Conservation (phyloP, 805 yeast genomes). For the Isabelozyma gotoi region DNA sequence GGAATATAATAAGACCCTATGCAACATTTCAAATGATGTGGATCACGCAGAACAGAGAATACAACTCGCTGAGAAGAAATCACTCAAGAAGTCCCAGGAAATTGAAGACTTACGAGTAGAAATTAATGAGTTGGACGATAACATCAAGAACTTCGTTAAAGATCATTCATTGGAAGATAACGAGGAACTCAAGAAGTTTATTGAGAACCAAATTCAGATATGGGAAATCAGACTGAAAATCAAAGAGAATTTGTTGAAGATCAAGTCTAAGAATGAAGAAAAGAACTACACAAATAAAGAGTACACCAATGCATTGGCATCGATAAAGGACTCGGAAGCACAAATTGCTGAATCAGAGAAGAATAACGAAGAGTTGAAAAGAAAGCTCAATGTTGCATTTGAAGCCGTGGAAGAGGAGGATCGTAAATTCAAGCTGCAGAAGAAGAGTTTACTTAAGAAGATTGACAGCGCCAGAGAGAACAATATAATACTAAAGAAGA, state of each 20-base stretch:
- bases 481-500: slow-evolving; percentile 22
- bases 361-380: slow-evolving; percentile 14
- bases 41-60: slow-evolving; percentile 38
- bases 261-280: slow-evolving; percentile 55
- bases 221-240: slow-evolving; percentile 48
- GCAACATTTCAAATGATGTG: slow-evolving; percentile 47
- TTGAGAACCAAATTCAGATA: slow-evolving; percentile 40
- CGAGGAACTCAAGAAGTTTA: slow-evolving; percentile 16
- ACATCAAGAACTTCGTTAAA: slow-evolving; percentile 22
- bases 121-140: slow-evolving; percentile 25
- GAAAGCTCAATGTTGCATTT: slow-evolving; percentile 16
- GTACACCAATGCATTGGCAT: slow-evolving; percentile 49
- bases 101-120: slow-evolving; percentile 19
- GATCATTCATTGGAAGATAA: slow-evolving; percentile 18
- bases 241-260: slow-evolving; percentile 39
- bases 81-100: slow-evolving; percentile 30
- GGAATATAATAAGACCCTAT: slow-evolving; percentile 43
- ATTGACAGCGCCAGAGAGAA: slow-evolving; percentile 22
- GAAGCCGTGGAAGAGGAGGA: slow-evolving; percentile 20
- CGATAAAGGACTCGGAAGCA: slow-evolving; percentile 45
- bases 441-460: slow-evolving; percentile 14
- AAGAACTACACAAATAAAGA: slow-evolving; percentile 63
- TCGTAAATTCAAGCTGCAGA: slow-evolving; percentile 18
- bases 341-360: slow-evolving; percentile 23
- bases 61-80: slow-evolving; percentile 30